Evolutionary conservation across 495 filamentous ascomycete genomes (phyloP).

Genomic region (Aspergillus asperescens): DNA sequence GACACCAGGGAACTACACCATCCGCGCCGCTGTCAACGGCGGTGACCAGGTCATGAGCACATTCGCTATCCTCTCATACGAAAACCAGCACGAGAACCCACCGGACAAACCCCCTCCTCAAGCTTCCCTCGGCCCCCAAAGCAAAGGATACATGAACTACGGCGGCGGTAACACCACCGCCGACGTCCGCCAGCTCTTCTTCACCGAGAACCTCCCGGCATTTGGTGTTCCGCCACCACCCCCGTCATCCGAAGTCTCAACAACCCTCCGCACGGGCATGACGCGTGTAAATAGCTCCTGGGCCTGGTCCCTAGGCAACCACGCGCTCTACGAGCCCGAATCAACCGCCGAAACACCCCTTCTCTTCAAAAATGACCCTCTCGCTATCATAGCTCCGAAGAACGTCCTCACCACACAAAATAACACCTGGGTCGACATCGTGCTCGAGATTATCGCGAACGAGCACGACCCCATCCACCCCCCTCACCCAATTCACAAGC

Average conservation of each 20-base stretch:
- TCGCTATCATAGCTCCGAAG: background rate
- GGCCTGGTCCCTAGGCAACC: conserved; percentile 28
- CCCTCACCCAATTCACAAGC: conserved; percentile 52
- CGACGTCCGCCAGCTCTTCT: conserved; percentile 22
- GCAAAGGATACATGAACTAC: conserved; percentile 36
- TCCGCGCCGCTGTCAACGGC: conserved; percentile 27
- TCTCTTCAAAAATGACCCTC: conserved; percentile 30
- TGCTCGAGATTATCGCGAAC: conserved; percentile 33
- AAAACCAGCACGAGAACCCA: background rate
- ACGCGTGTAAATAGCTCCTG: conserved; percentile 32
- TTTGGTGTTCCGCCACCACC: conserved; percentile 32
- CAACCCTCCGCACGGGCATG: conserved; percentile 22
- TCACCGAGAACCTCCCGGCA: conserved; percentile 27
- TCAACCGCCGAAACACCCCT: conserved; percentile 23
- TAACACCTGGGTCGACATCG: conserved; percentile 49
- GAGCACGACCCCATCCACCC: conserved; percentile 26
- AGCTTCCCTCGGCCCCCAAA: conserved; percentile 7
- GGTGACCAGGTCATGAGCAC: conserved; percentile 32
- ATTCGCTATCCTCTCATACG: conserved; percentile 33
- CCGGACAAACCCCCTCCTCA: conserved; percentile 9
- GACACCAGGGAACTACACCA: conserved; percentile 25
- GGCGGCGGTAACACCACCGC: conserved; percentile 31
- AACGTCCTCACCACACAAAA: conserved; percentile 37
- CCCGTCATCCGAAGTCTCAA: background rate
- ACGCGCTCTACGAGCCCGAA: conserved; percentile 17